Conservation (phyloP, 352 stramenopile genomes). For the Phytophthora rubi region DNA sequence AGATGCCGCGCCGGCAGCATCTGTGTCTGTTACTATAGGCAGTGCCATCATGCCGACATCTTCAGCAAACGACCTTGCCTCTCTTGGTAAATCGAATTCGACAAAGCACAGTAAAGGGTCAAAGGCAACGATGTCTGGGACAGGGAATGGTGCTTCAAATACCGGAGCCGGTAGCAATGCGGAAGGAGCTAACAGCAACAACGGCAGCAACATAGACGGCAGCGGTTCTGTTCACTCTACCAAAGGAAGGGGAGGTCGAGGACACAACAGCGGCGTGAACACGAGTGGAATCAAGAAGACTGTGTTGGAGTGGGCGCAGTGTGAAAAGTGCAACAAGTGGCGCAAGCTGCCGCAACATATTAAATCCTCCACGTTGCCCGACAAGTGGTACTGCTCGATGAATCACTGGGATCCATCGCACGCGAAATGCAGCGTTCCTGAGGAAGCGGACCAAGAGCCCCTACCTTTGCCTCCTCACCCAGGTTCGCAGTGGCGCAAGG, state of each 20-base stretch:
- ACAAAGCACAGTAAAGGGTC: constrained; percentile 37
- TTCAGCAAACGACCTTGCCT: constrained; percentile 22
- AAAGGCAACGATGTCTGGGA: constrained; percentile 24
- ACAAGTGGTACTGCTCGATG: constrained; percentile 97
- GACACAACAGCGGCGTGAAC: constrained; percentile 8
- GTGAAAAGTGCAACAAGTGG: constrained; percentile 97
- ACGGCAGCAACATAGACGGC: constrained; percentile 6
- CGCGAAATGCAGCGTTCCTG: constrained; percentile 70
- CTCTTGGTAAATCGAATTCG: constrained; percentile 18
- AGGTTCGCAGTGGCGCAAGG: constrained; percentile 68
- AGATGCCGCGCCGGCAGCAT: constrained; percentile 20
- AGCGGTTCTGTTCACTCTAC: constrained; percentile 5
- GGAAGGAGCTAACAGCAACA: constrained; percentile 15
- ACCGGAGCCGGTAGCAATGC: constrained; percentile 10
- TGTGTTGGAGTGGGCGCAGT: constrained; percentile 95
- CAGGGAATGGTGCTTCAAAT: constrained; percentile 8
- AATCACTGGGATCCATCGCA: constrained; percentile 94
- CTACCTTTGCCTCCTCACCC: constrained; percentile 45
- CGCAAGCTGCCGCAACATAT: constrained; percentile 93
- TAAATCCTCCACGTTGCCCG: constrained; percentile 91
- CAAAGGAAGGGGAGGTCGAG: constrained; percentile 34
- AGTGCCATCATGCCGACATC: constrained; percentile 23
- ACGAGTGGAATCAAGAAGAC: constrained; percentile 66
- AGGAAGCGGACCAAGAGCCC: constrained; percentile 83
- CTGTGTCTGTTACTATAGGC: constrained; percentile 11